Conservation (phyloP, 2,329 filamentous ascomycete species). For the Chaetomium sp. region DNA sequence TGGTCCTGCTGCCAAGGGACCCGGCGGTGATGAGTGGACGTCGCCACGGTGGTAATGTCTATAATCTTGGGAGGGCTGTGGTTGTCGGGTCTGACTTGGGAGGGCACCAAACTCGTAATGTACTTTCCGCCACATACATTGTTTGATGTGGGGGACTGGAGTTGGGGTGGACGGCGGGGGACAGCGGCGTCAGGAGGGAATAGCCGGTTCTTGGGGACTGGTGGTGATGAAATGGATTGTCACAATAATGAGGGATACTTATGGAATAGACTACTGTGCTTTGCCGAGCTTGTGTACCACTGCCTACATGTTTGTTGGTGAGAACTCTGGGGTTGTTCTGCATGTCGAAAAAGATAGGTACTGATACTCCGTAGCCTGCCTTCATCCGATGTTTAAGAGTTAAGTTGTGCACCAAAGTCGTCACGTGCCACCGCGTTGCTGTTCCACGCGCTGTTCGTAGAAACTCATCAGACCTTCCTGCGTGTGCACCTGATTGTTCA, state of each 20-base stretch:
- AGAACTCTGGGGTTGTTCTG: neutral
- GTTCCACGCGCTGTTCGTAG: neutral
- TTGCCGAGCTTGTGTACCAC: neutral
- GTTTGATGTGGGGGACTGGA: slow-evolving; percentile 9
- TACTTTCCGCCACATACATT: slow-evolving; percentile 11
- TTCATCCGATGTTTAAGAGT: neutral
- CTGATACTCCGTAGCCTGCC: no score
- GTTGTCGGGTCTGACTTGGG: neutral
- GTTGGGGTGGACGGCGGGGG: slow-evolving; percentile 2
- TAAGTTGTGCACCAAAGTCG: neutral
- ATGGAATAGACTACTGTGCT: slow-evolving; percentile 7
- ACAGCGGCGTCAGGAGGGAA: neutral
- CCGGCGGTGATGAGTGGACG: slow-evolving; percentile 1
- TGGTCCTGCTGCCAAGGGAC: neutral
- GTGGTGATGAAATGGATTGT: slow-evolving; percentile 8
- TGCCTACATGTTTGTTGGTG: neutral
- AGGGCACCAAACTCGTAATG: slow-evolving; percentile 12
- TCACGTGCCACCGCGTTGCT: slow-evolving; percentile 12
- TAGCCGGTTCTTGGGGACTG: slow-evolving; percentile 6
- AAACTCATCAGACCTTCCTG: neutral
- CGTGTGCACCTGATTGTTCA: neutral
- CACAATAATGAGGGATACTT: slow-evolving; percentile 16
- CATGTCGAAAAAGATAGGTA: no score
- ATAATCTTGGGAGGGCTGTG: slow-evolving; percentile 3
- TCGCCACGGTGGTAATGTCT: slow-evolving; percentile 23